Base-by-base conservation (phyloP, 257 asterid species). In the Datura wrightii region DNA sequence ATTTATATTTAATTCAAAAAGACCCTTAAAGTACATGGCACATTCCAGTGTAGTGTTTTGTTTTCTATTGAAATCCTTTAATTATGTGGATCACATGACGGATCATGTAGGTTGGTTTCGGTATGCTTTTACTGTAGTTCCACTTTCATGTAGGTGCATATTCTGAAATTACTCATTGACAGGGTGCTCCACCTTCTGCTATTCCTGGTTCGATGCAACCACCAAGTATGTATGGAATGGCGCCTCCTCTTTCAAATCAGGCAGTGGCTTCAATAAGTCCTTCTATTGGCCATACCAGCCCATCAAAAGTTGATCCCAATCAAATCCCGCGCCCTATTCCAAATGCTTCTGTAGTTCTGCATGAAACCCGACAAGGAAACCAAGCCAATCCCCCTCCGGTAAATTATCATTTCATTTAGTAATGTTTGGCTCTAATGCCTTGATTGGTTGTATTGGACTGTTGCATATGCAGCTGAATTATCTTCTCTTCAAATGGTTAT, bases 311-410 rank as follows among this genome's bases (percentile, higher is more conserved):
- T 87, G 98, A 97, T 86, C 99, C 99, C 44, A 91, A 95, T 89
- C 99, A 97, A 92, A 97, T 97, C 86, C 99, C 99, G 15, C 99
- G 97, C 80, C 94, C 97, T 60, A 81, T 91, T 82, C 90, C 96
- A 42, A 92, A 90, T 88, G 91, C 97, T 85, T 46, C 93, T 46
- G 91, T 92, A 82, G 88, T 93, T 89, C 76, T 91, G 86, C 96
- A 97, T 84, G 99, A 97, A 88, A 97, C 99, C 70, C 99, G 99
- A 85, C 97, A 92, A 89, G 94, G 91, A 53, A 97, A 97, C 89
- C 99, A 97, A 91, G 98, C 98, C n/a, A 97, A 95, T 84, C 97
- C 96, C 79, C 99, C 99, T 79, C 99, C 99, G 91, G 99, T 97
- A 94, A 90, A 83, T 79, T 39, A 24, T 83, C 41, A 66, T 42